Conservation (phyloP, 495 filamentous ascomycete species). For the Cercophora sp. region DNA sequence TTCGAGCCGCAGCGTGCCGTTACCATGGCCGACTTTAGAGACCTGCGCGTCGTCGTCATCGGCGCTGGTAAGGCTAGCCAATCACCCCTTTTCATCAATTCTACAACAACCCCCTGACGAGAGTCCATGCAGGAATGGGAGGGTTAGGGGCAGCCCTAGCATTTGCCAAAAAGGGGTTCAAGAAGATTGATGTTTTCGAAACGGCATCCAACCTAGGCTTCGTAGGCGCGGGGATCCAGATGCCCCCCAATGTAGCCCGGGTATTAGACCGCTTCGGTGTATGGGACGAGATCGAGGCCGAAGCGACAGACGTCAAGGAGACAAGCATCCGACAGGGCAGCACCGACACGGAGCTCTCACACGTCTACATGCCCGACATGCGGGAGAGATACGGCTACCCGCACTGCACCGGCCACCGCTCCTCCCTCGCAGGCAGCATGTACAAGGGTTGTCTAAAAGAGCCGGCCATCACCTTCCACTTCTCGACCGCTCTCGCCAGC, state of each 20-base stretch:
- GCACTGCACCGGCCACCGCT: conserved; percentile 75
- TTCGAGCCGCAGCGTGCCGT: neutral
- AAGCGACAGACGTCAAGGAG: conserved; percentile 49
- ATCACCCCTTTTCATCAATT: neutral
- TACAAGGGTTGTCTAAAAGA: conserved; percentile 64
- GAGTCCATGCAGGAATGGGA: conserved; percentile 62
- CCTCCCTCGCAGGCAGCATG: conserved; percentile 64
- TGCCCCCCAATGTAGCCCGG: conserved; percentile 75
- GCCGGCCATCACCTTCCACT: conserved; percentile 64
- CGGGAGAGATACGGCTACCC: conserved; percentile 64
- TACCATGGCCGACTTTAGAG: conserved; percentile 38
- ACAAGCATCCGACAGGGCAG: conserved; percentile 60
- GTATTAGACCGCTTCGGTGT: conserved; percentile 67
- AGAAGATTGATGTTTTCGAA: conserved; percentile 69
- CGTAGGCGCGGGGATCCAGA: conserved; percentile 77
- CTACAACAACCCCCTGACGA: conserved; percentile 4
- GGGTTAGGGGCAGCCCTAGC: conserved; percentile 69
- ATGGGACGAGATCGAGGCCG: conserved; percentile 62
- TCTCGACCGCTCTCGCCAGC: conserved; percentile 51
- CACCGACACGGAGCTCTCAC: conserved; percentile 61
- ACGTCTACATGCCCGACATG: conserved; percentile 66
- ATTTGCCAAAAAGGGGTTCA: conserved; percentile 69
- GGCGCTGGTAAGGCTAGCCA: conserved; percentile 35
- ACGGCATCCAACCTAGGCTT: conserved; percentile 71
- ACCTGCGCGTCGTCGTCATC: conserved; percentile 41